Conservation (phyloP, 352 stramenopile genomes). For the Phytophthora podocarpi region DNA sequence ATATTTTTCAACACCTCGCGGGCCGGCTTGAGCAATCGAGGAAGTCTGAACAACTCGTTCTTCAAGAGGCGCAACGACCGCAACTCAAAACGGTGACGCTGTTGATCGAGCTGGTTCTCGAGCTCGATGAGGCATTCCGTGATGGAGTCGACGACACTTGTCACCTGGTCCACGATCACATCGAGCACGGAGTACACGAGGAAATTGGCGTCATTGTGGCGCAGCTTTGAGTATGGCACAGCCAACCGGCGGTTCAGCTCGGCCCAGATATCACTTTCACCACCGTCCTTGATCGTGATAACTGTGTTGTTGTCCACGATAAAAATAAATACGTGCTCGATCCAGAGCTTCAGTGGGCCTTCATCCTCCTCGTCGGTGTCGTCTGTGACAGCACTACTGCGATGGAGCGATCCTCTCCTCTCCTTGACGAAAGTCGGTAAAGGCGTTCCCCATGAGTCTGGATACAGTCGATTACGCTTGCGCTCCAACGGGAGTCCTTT, state of each 20-base stretch:
- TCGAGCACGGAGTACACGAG: conserved; percentile 88
- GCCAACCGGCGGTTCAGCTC: conserved; percentile 75
- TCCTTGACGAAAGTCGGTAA: conserved; percentile 51
- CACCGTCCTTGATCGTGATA: conserved; percentile 84
- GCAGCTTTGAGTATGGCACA: conserved; percentile 89
- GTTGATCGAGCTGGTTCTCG: conserved; percentile 69
- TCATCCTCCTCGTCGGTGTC: conserved; percentile 46
- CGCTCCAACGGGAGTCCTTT: conserved; percentile 38
- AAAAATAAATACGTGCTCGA: conserved; percentile 87
- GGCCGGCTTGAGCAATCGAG: conserved; percentile 77
- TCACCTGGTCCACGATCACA: conserved; percentile 87
- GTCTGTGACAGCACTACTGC: conserved; percentile 22
- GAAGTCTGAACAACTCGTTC: conserved; percentile 81
- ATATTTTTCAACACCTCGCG: conserved; percentile 86
- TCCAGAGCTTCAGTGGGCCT: conserved; percentile 76
- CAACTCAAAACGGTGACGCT: conserved; percentile 82
- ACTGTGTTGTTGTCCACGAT: conserved; percentile 83
- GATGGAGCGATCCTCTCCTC: conserved; percentile 36
- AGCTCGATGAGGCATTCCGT: conserved; percentile 81
- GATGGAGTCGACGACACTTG: conserved; percentile 74
- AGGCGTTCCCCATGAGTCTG: conserved; percentile 20
- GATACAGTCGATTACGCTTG: conserved; percentile 39
- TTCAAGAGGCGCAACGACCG: conserved; percentile 66
- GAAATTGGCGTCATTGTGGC: conserved; percentile 89
- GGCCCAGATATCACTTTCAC: conserved; percentile 69